phyloP scores from a whole-genome alignment of 192 early-diverging fungal genomes.

The Umbelopsis vinacea region DNA sequence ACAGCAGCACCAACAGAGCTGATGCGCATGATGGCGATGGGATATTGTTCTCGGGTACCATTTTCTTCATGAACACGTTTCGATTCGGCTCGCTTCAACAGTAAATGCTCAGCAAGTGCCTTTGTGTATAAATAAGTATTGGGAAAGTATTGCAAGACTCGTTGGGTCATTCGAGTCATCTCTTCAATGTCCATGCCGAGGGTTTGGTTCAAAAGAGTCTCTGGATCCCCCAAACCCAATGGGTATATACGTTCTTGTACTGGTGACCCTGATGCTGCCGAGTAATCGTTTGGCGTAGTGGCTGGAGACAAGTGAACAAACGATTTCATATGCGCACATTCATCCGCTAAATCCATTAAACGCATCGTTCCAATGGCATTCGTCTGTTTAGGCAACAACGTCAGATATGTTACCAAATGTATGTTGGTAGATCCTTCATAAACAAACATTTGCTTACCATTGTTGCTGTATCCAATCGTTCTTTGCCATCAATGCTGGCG shows the following conservation, averaged over 20 bases:
- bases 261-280: neutral
- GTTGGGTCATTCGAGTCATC: conserved; percentile 3
- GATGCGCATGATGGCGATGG: conserved; percentile 37
- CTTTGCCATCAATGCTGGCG: conserved; percentile 50
- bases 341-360: conserved; percentile 35
- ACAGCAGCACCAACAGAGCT: conserved; percentile 34
- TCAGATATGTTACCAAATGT: neutral
- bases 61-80: conserved; percentile 25
- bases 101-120: conserved; percentile 49
- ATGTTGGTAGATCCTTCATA: neutral
- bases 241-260: conserved; percentile 28
- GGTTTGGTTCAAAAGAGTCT: conserved; percentile 20
- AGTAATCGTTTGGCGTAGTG: neutral
- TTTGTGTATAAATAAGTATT: conserved; percentile 55
- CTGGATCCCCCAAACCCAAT: conserved; percentile 24
- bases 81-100: conserved; percentile 35
- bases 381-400: neutral
- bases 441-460: conserved; percentile 41
- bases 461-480: conserved; percentile 47
- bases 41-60: conserved; percentile 24
- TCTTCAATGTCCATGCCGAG: conserved; percentile 22
- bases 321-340: conserved; percentile 30
- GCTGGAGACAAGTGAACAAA: conserved; percentile 39
- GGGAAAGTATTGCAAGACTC: conserved; percentile 33
- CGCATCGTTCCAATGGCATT: conserved; percentile 38